phyloP scores from a whole-genome alignment of 2,329 filamentous ascomycete species.

The Colletotrichum sp. region DNA sequence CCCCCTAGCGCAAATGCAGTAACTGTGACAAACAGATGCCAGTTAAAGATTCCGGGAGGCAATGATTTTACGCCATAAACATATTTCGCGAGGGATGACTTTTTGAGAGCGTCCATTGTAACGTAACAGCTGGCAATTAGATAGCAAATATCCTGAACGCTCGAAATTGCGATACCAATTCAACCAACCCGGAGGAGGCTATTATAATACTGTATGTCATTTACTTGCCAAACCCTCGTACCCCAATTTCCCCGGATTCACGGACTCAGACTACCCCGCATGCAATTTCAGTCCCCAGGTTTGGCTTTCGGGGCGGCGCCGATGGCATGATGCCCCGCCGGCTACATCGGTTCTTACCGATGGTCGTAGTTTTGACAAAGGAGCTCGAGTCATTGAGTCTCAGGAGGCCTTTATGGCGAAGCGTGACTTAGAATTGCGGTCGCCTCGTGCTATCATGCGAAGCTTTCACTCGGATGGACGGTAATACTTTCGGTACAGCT shows the following conservation, averaged over 20 bases:
- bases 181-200: neutral
- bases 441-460: neutral
- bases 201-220: neutral
- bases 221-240: neutral
- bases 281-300: neutral
- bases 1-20: slow-evolving; percentile 22
- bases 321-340: neutral
- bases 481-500: neutral
- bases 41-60: slow-evolving; percentile 19
- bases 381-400: neutral
- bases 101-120: neutral
- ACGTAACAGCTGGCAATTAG: neutral
- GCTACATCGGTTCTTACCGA: neutral
- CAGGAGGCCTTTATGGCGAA: neutral
- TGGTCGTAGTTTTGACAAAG: neutral
- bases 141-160: neutral
- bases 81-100: slow-evolving; percentile 15
- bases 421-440: neutral
- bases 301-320: neutral
- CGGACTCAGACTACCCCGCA: neutral
- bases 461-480: neutral
- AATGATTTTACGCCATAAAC: slow-evolving; percentile 11
- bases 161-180: neutral
- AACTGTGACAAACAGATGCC: slow-evolving; percentile 15
- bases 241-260: neutral